A percentile compares a stretch with the other conserved stretches of the same genome.
Conservation (phyloP, 768 basidiomycete genomes). For the Tylopilus subfusipes region DNA sequence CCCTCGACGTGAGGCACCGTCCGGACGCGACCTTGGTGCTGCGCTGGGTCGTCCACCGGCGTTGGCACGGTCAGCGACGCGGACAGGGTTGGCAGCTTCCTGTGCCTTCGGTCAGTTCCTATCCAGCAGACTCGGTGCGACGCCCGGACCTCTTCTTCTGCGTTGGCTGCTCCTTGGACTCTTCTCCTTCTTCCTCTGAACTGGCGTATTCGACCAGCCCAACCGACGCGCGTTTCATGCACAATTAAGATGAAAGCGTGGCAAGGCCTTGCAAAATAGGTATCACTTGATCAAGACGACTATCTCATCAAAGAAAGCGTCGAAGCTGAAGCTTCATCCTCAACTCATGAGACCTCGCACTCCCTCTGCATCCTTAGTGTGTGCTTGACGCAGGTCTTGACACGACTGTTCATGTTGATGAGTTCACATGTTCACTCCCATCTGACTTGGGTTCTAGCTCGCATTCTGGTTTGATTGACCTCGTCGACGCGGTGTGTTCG, state of each 20-base stretch:
- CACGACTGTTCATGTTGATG: no score
- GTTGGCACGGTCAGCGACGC: slow-evolving; percentile 41
- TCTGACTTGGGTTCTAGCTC: no score
- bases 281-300: no score
- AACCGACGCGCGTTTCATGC: slow-evolving; percentile 25
- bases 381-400: no score
- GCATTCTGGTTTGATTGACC: no score
- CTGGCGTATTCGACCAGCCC: slow-evolving; percentile 48
- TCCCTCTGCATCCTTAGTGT: no score
- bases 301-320: no score
- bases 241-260: not conserved
- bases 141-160: slow-evolving; percentile 42
- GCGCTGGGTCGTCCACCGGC: slow-evolving; percentile 68
- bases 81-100: slow-evolving; percentile 63
- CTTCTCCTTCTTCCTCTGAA: slow-evolving; percentile 41
- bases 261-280: no score
- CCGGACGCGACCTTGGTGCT: slow-evolving; percentile 82
- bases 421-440: no score
- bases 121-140: not conserved
- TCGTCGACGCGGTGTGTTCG: no score
- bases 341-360: no score
- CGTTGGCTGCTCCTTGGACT: slow-evolving; percentile 10
- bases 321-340: no score
- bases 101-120: slow-evolving; percentile 22
- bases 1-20: slow-evolving; percentile 80